These are phyloP conservation scores for Oryza nivara DNA, from an alignment of 176 grass and related monocot species.

Conservation along the genomic window DNA sequence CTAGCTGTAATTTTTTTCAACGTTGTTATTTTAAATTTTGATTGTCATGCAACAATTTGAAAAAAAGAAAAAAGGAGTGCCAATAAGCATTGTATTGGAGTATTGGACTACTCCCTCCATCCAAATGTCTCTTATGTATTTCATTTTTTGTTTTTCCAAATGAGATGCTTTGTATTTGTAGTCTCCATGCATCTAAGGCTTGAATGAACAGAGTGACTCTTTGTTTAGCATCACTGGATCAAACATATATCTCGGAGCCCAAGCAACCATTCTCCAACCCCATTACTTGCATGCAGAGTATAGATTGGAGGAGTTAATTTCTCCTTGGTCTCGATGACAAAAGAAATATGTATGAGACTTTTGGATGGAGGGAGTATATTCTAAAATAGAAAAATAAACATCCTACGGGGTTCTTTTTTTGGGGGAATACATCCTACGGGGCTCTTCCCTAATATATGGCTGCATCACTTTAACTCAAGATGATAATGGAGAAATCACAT, in stretches of 20 bases:
- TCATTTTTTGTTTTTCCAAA: no score
- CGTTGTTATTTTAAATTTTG: neutral
- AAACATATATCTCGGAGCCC: no score
- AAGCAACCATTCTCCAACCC: no score
- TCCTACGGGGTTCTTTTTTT: neutral
- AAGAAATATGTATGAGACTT: no score
- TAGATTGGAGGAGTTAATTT: no score
- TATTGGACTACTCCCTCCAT: neutral
- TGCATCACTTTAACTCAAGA: neutral
- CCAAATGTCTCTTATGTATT: no score
- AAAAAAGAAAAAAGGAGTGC: neutral
- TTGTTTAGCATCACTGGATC: no score
- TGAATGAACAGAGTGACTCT: no score
- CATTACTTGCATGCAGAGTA: no score
- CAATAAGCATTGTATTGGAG: neutral
- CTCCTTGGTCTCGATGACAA: no score
- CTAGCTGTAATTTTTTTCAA: neutral
- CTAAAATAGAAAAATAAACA: constrained; percentile 21
- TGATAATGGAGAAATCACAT: neutral
- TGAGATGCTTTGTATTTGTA: no score
- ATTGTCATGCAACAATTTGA: neutral
- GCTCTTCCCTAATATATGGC: neutral
- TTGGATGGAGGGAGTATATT: neutral
- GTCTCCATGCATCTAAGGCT: no score
- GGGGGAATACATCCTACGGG: neutral